Base-by-base conservation (phyloP, 1,284 basidiomycete genomes). In the Pseudozyma thailandica region DNA sequence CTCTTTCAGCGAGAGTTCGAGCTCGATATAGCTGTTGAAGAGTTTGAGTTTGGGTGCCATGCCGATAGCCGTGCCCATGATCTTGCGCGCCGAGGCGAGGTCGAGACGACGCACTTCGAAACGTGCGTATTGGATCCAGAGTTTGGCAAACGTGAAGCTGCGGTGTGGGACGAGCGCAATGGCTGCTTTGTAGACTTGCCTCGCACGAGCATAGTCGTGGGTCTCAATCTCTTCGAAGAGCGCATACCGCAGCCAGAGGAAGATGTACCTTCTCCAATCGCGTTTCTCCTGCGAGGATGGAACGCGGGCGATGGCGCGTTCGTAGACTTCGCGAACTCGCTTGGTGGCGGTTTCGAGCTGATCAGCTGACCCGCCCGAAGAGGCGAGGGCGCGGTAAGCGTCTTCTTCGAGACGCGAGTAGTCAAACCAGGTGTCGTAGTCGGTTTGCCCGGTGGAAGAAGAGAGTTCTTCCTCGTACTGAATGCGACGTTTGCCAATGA, bases 381-480 rank as follows among this genome's bases (percentile, higher is more conserved):
- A 44, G 12, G 63, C 3, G 0, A 80, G 60, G 52, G 92, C 89
- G 25, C 88, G 86, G 74, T 89, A 88, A 0, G 93, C 92, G 38
- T 90, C 92, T 83, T 98, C 96, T 82, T 98, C 95, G 20, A 99
- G 84, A 4, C 94, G 88, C 12, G 93, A 88, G 77, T 96, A 96
- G 79, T 98, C 96, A 82, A 98, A 98, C 96, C 96, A 99, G 1
- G 92, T 91, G 83, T 98, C 95, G 79, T 98, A 98, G 83, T 98
- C 96, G n/a, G 64, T 23, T 91, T 6, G 88, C 74, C 96, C 2
- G 66, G 44, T 27, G 1, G 59, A 54, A 27, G 64, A 41, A 7
- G 39, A 54, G 21, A 78, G 45, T 49, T 78, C 69, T 48, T 82
- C 81, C 60, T 82, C 95, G 82, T 98, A 98, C 80, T 98, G 94